Evolutionary conservation across 352 stramenopile genomes (phyloP).

Genomic region (Pythium plurisporium): DNA sequence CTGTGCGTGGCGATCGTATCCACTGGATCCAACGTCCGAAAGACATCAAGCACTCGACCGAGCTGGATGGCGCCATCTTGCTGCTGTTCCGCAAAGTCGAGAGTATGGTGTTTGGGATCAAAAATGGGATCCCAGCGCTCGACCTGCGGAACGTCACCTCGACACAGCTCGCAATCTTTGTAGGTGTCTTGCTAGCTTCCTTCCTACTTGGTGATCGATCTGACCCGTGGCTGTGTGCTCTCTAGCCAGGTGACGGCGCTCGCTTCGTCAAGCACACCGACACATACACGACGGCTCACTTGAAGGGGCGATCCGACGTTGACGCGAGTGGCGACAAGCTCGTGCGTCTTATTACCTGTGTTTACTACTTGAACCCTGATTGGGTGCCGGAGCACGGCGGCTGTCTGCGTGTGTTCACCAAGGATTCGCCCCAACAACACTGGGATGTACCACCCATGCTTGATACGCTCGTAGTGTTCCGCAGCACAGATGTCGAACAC

Average conservation of each 20-base stretch:
- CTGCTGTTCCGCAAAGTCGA: slow-evolving; percentile 48
- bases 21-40: slow-evolving; percentile 51
- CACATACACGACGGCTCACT: slow-evolving; percentile 44
- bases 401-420: slow-evolving; percentile 59
- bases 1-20: slow-evolving; percentile 61
- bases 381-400: slow-evolving; percentile 62
- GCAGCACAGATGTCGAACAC: slow-evolving; percentile 88
- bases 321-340: slow-evolving; percentile 18
- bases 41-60: slow-evolving; percentile 27
- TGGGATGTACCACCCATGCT: slow-evolving; percentile 81
- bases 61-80: slow-evolving; percentile 32
- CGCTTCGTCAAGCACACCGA: slow-evolving; percentile 71
- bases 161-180: slow-evolving; percentile 73
- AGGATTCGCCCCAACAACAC: not conserved
- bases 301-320: slow-evolving; percentile 17
- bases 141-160: slow-evolving; percentile 65
- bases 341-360: slow-evolving; percentile 65
- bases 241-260: slow-evolving; percentile 55
- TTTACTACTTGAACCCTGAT: slow-evolving; percentile 84
- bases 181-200: slow-evolving; percentile 16
- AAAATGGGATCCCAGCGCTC: slow-evolving; percentile 43
- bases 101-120: slow-evolving; percentile 46
- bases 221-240: not conserved
- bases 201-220: not conserved
- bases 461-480: slow-evolving; percentile 90